Evolutionary conservation across 2,329 filamentous ascomycete genomes (phyloP), one percentile per base, ranked within the genome.

Genomic region (Helminthosporium solani): DNA sequence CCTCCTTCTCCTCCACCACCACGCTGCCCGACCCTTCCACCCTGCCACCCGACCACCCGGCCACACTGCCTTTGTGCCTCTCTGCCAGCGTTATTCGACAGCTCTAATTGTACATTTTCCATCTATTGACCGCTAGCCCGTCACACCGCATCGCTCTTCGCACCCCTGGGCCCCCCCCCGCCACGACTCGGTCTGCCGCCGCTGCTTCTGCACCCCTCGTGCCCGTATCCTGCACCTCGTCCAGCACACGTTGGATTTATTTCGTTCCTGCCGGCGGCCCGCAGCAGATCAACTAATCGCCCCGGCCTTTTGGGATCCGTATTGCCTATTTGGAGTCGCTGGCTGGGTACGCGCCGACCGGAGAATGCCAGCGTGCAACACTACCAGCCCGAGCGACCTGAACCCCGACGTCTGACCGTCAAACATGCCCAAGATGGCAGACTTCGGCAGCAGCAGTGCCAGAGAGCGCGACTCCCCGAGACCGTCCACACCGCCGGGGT

Each of bases 401-500:
- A 52, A 49, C 53, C 44, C 56, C 52, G 50, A 56, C 49, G 43
- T 44, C 41, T 50, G 50, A 55, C 43, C 52, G 34, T 31, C 46
- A 38, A 38, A 40, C 45, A 35, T 37, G 19, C 30, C 34, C 38
- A 48, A 50, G 34, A 67, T 67, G 65, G 55, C 57, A 27, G 55
- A 60, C 49, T 56, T 52, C 42, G 28, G 25, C 30, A 47, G 34
- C 40, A 47, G 48, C 31, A 47, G 49, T 30, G 48, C 38, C 41
- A 50, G 38, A 19, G 40, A 51, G 11, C 53, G 47, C 43, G 48
- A 63, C 40, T 52, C 56, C 23, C 50, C 49, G 25, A 60, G 60
- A 20, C 63, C 63, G 25, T 46, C 56, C 28, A 70, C 66, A 33
- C 66, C 66, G n/a, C 63, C 62, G 16, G 61, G 54, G 33, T 50